Conservation (phyloP, 2,329 filamentous ascomycete genomes). For the Eutypella sp. region DNA sequence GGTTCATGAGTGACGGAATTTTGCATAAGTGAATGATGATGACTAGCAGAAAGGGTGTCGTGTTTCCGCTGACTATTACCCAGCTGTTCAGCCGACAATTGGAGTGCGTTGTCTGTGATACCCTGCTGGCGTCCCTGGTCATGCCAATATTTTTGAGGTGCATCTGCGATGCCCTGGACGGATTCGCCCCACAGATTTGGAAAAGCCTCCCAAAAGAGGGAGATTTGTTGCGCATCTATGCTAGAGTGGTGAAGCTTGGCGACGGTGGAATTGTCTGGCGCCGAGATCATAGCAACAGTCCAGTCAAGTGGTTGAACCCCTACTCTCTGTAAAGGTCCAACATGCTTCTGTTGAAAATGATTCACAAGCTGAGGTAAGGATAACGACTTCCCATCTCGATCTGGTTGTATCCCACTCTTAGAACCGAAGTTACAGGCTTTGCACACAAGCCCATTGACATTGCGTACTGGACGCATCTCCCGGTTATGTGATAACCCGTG, state of each 20-base stretch:
- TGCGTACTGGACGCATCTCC: slow-evolving; percentile 52
- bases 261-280: slow-evolving; percentile 31
- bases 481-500: slow-evolving; percentile 53
- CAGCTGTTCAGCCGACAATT: too few relatives aligned
- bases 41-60: too few relatives aligned
- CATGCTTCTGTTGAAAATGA: slow-evolving; percentile 47
- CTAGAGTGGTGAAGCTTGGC: slow-evolving; percentile 23
- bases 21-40: background rate
- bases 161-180: background rate
- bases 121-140: background rate
- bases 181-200: too few relatives aligned
- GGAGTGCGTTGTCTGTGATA: background rate
- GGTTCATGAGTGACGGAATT: background rate
- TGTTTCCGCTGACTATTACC: too few relatives aligned
- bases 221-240: slow-evolving; percentile 27
- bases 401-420: slow-evolving; percentile 17
- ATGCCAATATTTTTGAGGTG: background rate
- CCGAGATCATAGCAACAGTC: slow-evolving; percentile 41
- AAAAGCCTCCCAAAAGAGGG: slow-evolving; percentile 35
- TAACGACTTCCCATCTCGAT: slow-evolving; percentile 37
- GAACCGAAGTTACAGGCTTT: slow-evolving; percentile 44
- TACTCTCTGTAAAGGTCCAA: slow-evolving; percentile 22
- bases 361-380: slow-evolving; percentile 57
- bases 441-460: slow-evolving; percentile 50
- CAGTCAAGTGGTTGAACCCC: slow-evolving; percentile 33